These are phyloP conservation scores for Coprinopsis strossmayeri DNA, from an alignment of 768 basidiomycete genomes.

Conservation along the genomic window DNA sequence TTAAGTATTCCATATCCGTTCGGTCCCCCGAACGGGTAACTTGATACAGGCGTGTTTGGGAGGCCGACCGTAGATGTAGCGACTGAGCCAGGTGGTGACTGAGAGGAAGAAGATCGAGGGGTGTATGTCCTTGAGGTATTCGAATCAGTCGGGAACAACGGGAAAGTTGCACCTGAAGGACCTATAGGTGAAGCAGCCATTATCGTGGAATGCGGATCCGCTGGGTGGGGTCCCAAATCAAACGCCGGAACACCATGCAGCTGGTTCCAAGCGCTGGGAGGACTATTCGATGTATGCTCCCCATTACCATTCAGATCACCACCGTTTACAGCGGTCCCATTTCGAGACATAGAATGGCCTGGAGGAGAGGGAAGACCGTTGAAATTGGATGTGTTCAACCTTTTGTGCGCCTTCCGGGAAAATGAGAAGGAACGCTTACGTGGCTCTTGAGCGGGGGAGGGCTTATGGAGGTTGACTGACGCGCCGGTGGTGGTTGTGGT, in stretches of 20 bases:
- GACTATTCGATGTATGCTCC: not conserved
- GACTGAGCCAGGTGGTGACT: too few relatives aligned
- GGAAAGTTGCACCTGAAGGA: conserved; percentile 11
- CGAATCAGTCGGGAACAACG: conserved; percentile 5
- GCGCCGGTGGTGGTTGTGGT: too few relatives aligned
- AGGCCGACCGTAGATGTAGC: too few relatives aligned
- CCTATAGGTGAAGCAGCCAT: conserved; percentile 21
- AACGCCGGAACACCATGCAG: conserved; percentile 29
- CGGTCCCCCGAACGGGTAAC: conserved; percentile 12
- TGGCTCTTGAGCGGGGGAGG: not conserved
- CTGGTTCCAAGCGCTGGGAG: conserved; percentile 7
- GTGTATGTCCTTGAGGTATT: conserved; percentile 8
- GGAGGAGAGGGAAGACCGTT: conserved; percentile 2
- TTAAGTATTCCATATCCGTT: conserved; percentile 15
- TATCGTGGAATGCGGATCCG: conserved; percentile 57
- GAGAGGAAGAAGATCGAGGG: not conserved
- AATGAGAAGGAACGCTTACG: conserved; percentile 4
- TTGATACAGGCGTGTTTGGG: conserved; percentile 6
- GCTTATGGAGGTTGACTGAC: conserved; percentile 6
- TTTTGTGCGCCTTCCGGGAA: not conserved
- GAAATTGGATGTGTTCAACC: too few relatives aligned
- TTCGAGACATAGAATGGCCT: too few relatives aligned
- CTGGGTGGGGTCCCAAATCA: conserved; percentile 67
- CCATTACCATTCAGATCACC: not conserved
- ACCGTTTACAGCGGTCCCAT: too few relatives aligned